Conservation (phyloP, 2,329 filamentous ascomycete genomes). For the Gnomoniopsis smithogilvyi region DNA sequence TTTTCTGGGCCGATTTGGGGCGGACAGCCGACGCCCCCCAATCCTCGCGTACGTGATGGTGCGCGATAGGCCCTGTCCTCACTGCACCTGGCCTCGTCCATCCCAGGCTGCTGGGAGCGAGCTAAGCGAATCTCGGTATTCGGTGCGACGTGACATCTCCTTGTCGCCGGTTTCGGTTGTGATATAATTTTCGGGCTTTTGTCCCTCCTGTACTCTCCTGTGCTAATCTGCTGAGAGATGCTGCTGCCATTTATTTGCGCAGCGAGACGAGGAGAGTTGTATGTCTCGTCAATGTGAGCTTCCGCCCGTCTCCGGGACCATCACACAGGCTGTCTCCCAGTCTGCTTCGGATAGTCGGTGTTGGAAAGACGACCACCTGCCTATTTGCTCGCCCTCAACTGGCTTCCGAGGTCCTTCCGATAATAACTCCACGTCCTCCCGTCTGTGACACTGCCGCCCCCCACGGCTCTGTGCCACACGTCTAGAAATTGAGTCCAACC, state of each 20-base stretch:
- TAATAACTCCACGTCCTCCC: too few relatives aligned
- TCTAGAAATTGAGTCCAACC: background rate
- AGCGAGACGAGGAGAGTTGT: background rate
- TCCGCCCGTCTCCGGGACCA: too few relatives aligned
- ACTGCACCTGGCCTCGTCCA: background rate
- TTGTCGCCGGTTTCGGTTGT: background rate
- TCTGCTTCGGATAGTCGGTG: too few relatives aligned
- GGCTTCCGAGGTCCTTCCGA: too few relatives aligned
- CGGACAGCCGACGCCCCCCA: too few relatives aligned
- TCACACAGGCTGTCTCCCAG: too few relatives aligned
- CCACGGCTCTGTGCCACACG: background rate
- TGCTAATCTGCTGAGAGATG: background rate
- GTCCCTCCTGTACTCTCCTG: background rate
- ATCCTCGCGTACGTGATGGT: background rate
- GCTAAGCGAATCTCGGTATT: slow-evolving; percentile 6
- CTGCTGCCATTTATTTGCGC: background rate
- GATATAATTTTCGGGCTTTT: background rate
- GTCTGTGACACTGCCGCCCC: too few relatives aligned
- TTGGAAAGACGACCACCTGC: too few relatives aligned
- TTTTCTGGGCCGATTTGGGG: background rate
- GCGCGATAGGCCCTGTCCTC: background rate
- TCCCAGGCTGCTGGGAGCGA: background rate
- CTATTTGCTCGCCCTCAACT: too few relatives aligned
- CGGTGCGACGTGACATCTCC: slow-evolving; percentile 7
- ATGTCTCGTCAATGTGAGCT: too few relatives aligned